Conservation (phyloP, 2,329 filamentous ascomycete species). For the Daldinia sp. region DNA sequence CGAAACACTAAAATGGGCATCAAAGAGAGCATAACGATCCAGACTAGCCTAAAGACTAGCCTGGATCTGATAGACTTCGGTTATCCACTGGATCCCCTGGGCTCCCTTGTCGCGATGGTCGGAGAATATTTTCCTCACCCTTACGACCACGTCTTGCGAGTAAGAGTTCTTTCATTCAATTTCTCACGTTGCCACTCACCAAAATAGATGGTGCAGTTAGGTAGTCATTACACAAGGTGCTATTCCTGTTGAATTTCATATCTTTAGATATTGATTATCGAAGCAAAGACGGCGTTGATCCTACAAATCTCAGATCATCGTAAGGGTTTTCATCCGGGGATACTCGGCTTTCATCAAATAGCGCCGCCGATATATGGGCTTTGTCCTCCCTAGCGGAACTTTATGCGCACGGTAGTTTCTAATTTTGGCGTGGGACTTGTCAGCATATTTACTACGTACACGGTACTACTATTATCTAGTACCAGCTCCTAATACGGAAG, state of each 20-base stretch:
- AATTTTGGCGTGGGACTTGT: constrained; percentile 24
- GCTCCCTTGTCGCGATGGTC: constrained; percentile 1
- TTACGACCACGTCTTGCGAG: constrained; percentile 19
- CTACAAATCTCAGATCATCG: neutral
- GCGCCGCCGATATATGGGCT: neutral
- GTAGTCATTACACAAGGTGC: neutral
- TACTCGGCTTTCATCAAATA: neutral
- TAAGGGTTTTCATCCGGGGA: neutral
- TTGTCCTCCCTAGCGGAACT: neutral
- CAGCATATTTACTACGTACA: constrained; percentile 7
- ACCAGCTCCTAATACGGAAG: constrained; percentile 9
- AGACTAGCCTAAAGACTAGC: constrained; percentile 6
- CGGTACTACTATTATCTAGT: neutral
- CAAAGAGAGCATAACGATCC: constrained; percentile 18
- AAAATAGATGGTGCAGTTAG: neutral
- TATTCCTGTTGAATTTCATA: neutral
- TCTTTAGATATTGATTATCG: neutral
- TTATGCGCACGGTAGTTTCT: constrained; percentile 10
- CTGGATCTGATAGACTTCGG: constrained; percentile 13
- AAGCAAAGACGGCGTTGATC: neutral
- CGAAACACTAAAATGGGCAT: constrained; percentile 16
- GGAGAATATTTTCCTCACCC: constrained; percentile 17
- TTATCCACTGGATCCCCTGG: constrained; percentile 4
- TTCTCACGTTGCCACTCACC: neutral
- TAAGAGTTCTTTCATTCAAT: neutral